Evolutionary conservation across 192 early-diverging fungal genomes (phyloP).

Genomic region (Obelidium mucronatum): DNA sequence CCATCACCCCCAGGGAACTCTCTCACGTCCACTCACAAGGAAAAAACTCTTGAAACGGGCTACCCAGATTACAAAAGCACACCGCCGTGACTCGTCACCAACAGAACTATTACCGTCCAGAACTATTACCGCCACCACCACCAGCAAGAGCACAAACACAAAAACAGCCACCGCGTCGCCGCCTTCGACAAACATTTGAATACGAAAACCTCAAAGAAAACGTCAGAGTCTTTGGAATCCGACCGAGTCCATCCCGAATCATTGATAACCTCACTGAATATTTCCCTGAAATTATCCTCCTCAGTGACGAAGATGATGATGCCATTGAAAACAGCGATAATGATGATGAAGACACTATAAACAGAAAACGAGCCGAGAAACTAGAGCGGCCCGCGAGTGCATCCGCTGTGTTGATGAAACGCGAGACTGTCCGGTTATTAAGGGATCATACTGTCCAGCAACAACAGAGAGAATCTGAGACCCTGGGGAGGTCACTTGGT

Average conservation of each 20-base stretch:
- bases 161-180: too few species aligned
- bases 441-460: not conserved
- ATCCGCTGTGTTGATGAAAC: not conserved
- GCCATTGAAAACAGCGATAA: not conserved
- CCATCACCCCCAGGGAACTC: too few species aligned
- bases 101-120: too few species aligned
- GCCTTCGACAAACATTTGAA: too few species aligned
- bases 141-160: too few species aligned
- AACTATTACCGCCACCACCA: too few species aligned
- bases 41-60: too few species aligned
- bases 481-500: not conserved
- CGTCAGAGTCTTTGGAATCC: too few species aligned
- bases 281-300: not conserved
- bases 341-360: conserved; percentile 1
- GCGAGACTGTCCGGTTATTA: not conserved
- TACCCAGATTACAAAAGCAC: too few species aligned
- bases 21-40: too few species aligned
- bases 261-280: conserved; percentile 7
- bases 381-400: not conserved
- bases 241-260: not conserved
- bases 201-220: too few species aligned
- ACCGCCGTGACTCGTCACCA: too few species aligned
- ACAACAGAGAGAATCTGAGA: not conserved
- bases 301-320: not conserved
- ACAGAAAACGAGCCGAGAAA: not conserved